Evolutionary conservation across 2,329 filamentous ascomycete species (phyloP).

Genomic region (Colletotrichum sp.): DNA sequence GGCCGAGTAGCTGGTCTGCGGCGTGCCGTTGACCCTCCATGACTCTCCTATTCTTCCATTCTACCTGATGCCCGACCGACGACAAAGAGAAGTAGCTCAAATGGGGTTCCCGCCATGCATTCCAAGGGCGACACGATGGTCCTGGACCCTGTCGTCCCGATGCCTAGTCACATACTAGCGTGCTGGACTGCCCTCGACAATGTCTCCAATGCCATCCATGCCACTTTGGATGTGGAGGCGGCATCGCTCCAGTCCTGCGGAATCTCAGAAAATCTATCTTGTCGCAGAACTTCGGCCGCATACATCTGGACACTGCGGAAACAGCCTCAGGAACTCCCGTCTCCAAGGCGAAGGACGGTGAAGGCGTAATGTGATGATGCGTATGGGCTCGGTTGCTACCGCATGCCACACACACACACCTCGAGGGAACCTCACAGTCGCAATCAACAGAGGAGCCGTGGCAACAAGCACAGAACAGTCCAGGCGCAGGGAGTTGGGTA

Average conservation of each 20-base stretch:
- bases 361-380: not conserved
- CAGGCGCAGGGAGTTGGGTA: not conserved
- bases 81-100: not conserved
- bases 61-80: not conserved
- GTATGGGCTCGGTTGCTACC: not conserved
- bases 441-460: not conserved
- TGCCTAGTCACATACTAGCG: not conserved
- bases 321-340: not conserved
- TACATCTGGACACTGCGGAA: not conserved
- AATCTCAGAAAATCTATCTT: not conserved
- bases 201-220: not conserved
- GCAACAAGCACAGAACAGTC: not conserved
- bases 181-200: not conserved
- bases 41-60: not conserved
- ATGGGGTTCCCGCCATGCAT: not conserved
- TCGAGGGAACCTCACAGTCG: not conserved
- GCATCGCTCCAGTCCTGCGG: not conserved
- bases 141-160: not conserved
- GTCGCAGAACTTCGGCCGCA: not conserved
- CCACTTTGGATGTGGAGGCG: not conserved
- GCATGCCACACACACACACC: not conserved
- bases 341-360: not conserved
- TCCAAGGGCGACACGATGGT: not conserved
- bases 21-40: not conserved
- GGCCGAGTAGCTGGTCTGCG: conserved; percentile 8